A percentile compares a stretch with the other conserved stretches of the same genome.
These are phyloP conservation scores for Casaregolazyma suthepensis DNA, from an alignment of 1,139 yeast genomes.

Conservation along the genomic window DNA sequence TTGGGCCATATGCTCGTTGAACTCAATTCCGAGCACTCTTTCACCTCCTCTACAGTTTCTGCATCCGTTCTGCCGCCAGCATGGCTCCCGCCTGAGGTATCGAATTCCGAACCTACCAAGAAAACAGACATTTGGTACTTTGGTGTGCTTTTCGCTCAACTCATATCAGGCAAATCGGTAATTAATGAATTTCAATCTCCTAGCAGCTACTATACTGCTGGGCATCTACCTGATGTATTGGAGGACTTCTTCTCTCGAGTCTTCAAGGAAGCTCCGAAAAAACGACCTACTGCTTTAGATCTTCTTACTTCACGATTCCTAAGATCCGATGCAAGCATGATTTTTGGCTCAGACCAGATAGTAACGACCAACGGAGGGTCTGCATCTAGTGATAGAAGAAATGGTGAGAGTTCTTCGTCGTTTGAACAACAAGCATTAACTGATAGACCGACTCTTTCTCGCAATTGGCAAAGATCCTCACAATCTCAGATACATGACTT, in stretches of 20 bases:
- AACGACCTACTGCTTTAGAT: slow-evolving; percentile 77
- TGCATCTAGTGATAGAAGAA: neutral
- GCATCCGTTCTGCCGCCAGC: slow-evolving; percentile 22
- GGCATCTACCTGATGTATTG: slow-evolving; percentile 46
- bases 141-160: slow-evolving; percentile 70
- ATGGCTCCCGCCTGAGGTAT: slow-evolving; percentile 79
- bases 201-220: slow-evolving; percentile 46
- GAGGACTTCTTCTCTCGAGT: slow-evolving; percentile 62
- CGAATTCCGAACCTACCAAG: slow-evolving; percentile 44
- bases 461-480: neutral
- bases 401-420: neutral
- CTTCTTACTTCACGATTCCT: slow-evolving; percentile 76
- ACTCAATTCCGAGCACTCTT: slow-evolving; percentile 41
- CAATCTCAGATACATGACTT: neutral
- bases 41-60: slow-evolving; percentile 14
- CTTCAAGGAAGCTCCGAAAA: slow-evolving; percentile 59
- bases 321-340: slow-evolving; percentile 46
- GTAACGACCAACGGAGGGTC: neutral
- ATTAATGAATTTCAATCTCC: slow-evolving; percentile 55
- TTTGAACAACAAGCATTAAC: neutral
- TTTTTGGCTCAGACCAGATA: neutral
- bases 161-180: slow-evolving; percentile 60
- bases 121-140: slow-evolving; percentile 92
- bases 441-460: neutral
- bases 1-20: slow-evolving; percentile 62